Evolutionary conservation across 139 green algal species (phyloP), one percentile per base, ranked within the genome.

Genomic region (Ettlia oleoabundans): DNA sequence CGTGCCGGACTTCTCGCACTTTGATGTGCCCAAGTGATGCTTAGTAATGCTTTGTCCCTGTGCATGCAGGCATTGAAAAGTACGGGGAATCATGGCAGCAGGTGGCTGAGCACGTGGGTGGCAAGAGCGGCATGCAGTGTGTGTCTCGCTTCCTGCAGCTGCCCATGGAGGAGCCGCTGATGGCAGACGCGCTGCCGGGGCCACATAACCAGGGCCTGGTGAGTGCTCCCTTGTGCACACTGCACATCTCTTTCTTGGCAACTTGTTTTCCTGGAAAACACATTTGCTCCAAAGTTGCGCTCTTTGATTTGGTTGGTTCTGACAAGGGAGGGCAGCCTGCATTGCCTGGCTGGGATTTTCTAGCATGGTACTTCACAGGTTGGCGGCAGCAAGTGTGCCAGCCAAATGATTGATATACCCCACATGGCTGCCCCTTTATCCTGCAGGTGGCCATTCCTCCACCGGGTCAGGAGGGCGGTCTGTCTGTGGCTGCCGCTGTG

Each of bases 71-170:
- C 35, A 55, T 98, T n/a, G 93, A 98, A 85, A 55, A 94, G 66
- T 91, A 93, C 68, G 93, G 92, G 18, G 96, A 98, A 53, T 86
- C 93, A 65, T 99, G 96, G 96, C 77, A 73, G 5, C 78, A 90
- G 41, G 90, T 99, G 19, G 91, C 96, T 0, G 92, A 95, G 73
- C 93, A 98, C 69, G 96, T 99, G 65, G 93, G 91, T 65, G 95
- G 86, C 19, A 94, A 94, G 68, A 92, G 68, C 19, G 79, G 88
- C 81, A 81, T 95, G 52, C 87, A 98, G 84, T 99, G 96, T 87
- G 86, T 98, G 35, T 73, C 91, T 40, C 93, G 94, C 82, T 98
- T 99, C 81, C 75, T 99, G 73, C 81, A 88, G 84, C 80, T 99
- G 82, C 94, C 96, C 30, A 97, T 98, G 0, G 95, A 99, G 71